Evolutionary conservation across 2,329 filamentous ascomycete species (phyloP).

Genomic region (Bipolaris bicolor): DNA sequence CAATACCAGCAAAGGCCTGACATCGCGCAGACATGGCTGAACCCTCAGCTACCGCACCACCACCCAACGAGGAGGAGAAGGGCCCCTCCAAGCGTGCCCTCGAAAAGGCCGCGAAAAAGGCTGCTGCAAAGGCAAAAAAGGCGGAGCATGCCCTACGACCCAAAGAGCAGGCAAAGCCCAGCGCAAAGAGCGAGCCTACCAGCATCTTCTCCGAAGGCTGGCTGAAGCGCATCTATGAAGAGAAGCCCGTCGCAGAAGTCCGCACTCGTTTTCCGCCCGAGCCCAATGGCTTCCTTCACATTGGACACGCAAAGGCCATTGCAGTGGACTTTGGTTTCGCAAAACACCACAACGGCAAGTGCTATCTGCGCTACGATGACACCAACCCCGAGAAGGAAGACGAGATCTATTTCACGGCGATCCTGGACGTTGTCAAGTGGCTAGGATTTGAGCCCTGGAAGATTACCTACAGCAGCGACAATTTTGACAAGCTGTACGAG

Average conservation of each 20-base stretch:
- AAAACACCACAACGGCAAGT: slow-evolving; percentile 77
- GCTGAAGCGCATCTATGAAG: slow-evolving; percentile 58
- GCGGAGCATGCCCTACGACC: slow-evolving; percentile 51
- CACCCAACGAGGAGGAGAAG: slow-evolving; percentile 41
- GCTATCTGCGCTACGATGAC: slow-evolving; percentile 84
- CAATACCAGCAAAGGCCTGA: not conserved
- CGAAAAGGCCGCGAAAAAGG: slow-evolving; percentile 58
- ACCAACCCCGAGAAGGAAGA: slow-evolving; percentile 95
- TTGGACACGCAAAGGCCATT: slow-evolving; percentile 95
- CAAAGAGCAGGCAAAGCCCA: slow-evolving; percentile 46
- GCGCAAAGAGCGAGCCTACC: slow-evolving; percentile 36
- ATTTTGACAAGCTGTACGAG: slow-evolving; percentile 87
- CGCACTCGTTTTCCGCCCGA: slow-evolving; percentile 59
- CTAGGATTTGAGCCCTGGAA: slow-evolving; percentile 79
- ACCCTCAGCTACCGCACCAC: slow-evolving; percentile 22
- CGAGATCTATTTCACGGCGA: slow-evolving; percentile 86
- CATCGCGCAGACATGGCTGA: slow-evolving; percentile 32
- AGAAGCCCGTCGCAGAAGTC: slow-evolving; percentile 56
- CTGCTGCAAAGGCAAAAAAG: slow-evolving; percentile 53
- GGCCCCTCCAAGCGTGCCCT: slow-evolving; percentile 56
- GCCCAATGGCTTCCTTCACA: slow-evolving; percentile 92
- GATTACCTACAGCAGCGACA: slow-evolving; percentile 88
- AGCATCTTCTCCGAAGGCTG: slow-evolving; percentile 58
- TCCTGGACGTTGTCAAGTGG: slow-evolving; percentile 87
- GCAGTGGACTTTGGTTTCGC: slow-evolving; percentile 97